These are phyloP conservation scores for Neonectria ditissima DNA, from an alignment of 2,329 filamentous ascomycete genomes.

Conservation along the genomic window DNA sequence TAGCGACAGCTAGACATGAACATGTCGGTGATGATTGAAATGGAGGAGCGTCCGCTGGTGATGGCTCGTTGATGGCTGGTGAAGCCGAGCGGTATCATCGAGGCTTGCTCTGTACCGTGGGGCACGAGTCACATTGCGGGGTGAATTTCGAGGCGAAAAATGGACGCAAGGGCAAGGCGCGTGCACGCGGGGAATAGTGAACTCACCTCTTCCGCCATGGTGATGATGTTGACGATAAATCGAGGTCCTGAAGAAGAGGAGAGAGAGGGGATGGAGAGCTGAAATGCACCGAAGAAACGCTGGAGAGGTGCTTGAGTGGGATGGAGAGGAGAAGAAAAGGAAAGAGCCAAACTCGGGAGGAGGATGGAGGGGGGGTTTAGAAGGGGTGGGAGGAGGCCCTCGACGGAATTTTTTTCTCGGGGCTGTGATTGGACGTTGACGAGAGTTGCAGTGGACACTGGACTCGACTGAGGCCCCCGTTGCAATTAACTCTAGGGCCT, in stretches of 20 bases:
- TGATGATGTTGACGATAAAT: constrained; percentile 60
- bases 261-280: constrained; percentile 39
- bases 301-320: constrained; percentile 45
- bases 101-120: constrained; percentile 47
- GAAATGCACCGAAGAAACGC: constrained; percentile 40
- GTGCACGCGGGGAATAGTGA: constrained; percentile 32
- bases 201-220: constrained; percentile 71
- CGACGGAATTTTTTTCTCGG: constrained; percentile 54
- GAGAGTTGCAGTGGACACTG: constrained; percentile 44
- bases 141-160: constrained; percentile 54
- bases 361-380: constrained; percentile 48
- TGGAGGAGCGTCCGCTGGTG: constrained; percentile 8
- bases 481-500: constrained; percentile 16
- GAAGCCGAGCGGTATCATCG: constrained; percentile 31
- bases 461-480: constrained; percentile 38
- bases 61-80: constrained; percentile 25
- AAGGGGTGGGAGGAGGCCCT: constrained; percentile 46
- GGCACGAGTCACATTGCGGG: constrained; percentile 60
- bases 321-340: constrained; percentile 47
- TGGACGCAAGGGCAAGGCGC: constrained; percentile 47
- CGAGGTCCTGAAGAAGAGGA: constrained; percentile 46
- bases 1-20: constrained; percentile 32
- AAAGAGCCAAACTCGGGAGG: constrained; percentile 44
- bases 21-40: constrained; percentile 1
- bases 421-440: constrained; percentile 52